Percentiles rank a stretch among this genome's conserved stretches.
Evolutionary conservation across 2,329 filamentous ascomycete species (phyloP).

Genomic region (Aciculosporium take): DNA sequence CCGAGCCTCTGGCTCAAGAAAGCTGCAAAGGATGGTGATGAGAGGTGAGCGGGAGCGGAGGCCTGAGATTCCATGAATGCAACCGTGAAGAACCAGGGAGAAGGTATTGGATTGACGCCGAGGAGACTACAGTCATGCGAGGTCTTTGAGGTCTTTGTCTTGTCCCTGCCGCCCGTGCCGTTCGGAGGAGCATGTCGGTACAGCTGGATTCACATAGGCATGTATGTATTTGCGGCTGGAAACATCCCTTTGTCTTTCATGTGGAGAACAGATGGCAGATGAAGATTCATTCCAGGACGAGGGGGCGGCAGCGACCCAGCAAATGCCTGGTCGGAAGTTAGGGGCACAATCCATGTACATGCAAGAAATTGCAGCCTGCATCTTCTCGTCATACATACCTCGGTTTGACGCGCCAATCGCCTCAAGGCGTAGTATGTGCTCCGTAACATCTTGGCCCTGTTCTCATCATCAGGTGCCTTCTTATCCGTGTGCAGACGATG

Average conservation of each 20-base stretch:
- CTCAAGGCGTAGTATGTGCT: too few species aligned
- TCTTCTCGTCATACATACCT: not conserved
- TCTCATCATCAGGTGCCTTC: too few species aligned
- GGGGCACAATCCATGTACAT: constrained; percentile 1
- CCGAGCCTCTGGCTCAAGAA: too few species aligned
- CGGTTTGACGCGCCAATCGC: not conserved
- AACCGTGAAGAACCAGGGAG: too few species aligned
- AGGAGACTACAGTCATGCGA: not conserved
- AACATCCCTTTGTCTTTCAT: not conserved
- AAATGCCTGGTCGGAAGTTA: not conserved
- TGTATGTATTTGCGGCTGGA: not conserved
- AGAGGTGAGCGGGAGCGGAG: too few species aligned
- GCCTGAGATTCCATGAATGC: too few species aligned
- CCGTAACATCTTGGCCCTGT: too few species aligned
- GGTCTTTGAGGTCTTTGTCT: too few species aligned
- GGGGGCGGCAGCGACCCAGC: not conserved
- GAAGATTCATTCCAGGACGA: too few species aligned
- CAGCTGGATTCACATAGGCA: too few species aligned
- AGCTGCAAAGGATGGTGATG: too few species aligned
- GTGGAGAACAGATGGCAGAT: not conserved
- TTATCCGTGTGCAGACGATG: not conserved
- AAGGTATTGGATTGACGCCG: not conserved
- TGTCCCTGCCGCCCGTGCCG: not conserved
- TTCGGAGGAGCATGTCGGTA: not conserved
- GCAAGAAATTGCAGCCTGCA: not conserved